Evolutionary conservation across 768 basidiomycete genomes (phyloP).

Genomic region (Lentinula sp.): DNA sequence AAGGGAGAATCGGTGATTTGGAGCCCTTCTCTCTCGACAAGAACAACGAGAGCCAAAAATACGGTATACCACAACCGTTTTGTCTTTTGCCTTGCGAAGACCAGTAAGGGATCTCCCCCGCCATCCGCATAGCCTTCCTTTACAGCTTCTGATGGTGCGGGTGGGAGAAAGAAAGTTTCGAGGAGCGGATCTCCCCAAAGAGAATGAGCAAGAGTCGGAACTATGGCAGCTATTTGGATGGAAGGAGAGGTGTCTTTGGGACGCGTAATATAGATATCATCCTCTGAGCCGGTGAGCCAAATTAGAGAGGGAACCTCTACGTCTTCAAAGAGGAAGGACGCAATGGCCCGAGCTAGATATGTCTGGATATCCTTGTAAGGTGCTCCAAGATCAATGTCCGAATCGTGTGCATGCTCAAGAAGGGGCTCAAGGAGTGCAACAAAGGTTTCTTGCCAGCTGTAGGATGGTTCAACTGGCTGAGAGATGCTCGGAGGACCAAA

Average conservation of each 20-base stretch:
- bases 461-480: constrained; percentile 33
- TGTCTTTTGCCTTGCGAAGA: constrained; percentile 64
- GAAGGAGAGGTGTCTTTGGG: constrained; percentile 16
- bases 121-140: constrained; percentile 52
- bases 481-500: constrained; percentile 45
- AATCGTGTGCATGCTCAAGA: constrained; percentile 31
- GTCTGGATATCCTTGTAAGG: constrained; percentile 39
- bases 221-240: constrained; percentile 35
- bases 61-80: constrained; percentile 75
- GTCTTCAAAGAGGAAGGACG: constrained; percentile 72
- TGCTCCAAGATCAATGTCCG: constrained; percentile 16
- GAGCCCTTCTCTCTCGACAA: constrained; percentile 29
- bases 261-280: constrained; percentile 50
- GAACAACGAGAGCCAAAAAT: constrained; percentile 52
- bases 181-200: constrained; percentile 76
- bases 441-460: constrained; percentile 77
- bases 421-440: constrained; percentile 51
- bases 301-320: constrained; percentile 65
- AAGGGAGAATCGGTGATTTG: constrained; percentile 11
- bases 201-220: constrained; percentile 46
- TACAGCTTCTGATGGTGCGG: constrained; percentile 33
- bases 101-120: constrained; percentile 43
- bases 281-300: constrained; percentile 55
- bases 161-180: constrained; percentile 55
- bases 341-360: constrained; percentile 63